Evolutionary conservation across 2,329 filamentous ascomycete genomes (phyloP), one percentile per base, ranked within the genome.

Genomic region (Epichloe bromicola): DNA sequence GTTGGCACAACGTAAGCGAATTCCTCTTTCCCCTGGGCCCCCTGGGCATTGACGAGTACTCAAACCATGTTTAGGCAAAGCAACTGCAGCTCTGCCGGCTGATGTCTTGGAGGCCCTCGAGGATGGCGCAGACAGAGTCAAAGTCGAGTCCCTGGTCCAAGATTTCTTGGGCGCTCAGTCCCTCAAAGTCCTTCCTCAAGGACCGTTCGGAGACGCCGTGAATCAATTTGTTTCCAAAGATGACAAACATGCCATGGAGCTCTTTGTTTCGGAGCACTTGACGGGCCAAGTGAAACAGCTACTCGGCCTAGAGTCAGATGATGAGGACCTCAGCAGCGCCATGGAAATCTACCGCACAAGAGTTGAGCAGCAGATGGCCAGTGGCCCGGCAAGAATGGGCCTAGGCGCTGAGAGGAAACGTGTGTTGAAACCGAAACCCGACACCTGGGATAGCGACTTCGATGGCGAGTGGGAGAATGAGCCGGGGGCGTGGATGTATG

Each of bases 191-290:
- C 75, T 98, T 0, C 93, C 93, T 0, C 88, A 95, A 60, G 93
- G 90, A 33, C 86, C 85, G 0, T 96, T 98, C 61, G 86, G 89
- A 15, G 90, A 97, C 61, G 93, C 93, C 0, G 88, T 98, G 5
- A 84, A 83, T 45, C 86, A 95, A 54, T 98, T 93, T 60, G 88
- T 98, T 26, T 83, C 90, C 64, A 97, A 97, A 58, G 88, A 95
- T 57, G 93, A 98, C 70, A 95, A 90, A 63, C 83, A 93, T 59
- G 88, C 88, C 3, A 88, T 97, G 82, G 82, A 90, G 61, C 72
- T 82, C 42, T 91, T 91, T 59, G 83, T 91, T 10, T 79, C 77
- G 20, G 83, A 88, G 34, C 85, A 83, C 14, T 70, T 91, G 2
- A 74, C 79, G 2, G 80, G 76, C 20, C 85, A 89, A 60, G 77